Base-by-base conservation (phyloP, 345 rosid species). In the Eucalyptus sp. region DNA sequence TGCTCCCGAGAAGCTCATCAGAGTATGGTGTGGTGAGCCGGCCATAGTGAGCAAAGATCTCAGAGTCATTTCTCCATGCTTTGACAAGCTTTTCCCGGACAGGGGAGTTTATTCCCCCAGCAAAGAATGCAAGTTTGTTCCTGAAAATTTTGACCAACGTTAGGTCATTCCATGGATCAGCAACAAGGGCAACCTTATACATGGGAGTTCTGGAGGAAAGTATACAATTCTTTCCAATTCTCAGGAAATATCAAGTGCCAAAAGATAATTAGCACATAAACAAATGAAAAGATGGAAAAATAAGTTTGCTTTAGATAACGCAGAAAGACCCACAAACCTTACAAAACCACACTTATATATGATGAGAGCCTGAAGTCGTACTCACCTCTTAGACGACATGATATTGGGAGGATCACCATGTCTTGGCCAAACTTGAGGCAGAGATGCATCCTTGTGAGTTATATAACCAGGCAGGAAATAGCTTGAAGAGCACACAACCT, bases 351-450 rank as follows among this genome's bases (percentile, higher is more conserved):
- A 58, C 20, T 13, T 46, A 87, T 29, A 27, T 29, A 51, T 50
- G 31, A 51, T 54, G 56, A 86, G 86, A 25, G 24, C 71, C 14
- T 71, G 71, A 49, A 58, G 60, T 86, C 50, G 6, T 60, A 33
- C 41, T 92, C 68, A 94, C 96, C 97, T 94, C 89, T 93, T 89
- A 18, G 92, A 90, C 29, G 94, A 91, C 48, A 90, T 85, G 84
- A 94, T 89, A 52, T 91, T 37, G 37, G 94, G 92, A 33, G 95
- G 96, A 48, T 93, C 94, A 43, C 90, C 92, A 27, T 89, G 90
- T 90, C 97, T 93, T 15, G 96, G 97, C 97, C 97, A 94, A 88
- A 94, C 90, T 90, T 93, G 96, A 49, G 97, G 97, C 88, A 94
- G 85, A 86, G 93, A 93, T 29, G 92, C 94, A 88, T 95, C 96